Percentiles rank a stretch among this genome's conserved stretches.
These are phyloP conservation scores for Centaurea solstitialis DNA, from an alignment of 129 eudicot genomes.

Conservation along the genomic window DNA sequence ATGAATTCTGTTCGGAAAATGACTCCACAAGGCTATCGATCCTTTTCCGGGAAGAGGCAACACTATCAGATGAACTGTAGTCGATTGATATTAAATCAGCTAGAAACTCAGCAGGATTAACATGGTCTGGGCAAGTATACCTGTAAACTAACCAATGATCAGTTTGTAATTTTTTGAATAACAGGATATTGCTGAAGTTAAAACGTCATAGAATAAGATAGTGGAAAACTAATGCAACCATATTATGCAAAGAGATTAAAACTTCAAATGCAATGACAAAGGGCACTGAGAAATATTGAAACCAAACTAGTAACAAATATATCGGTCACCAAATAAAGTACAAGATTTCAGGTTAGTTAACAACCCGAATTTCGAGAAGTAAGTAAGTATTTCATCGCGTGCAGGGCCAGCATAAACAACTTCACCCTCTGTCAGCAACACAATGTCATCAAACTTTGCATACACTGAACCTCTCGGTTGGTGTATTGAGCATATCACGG, in stretches of 20 bases:
- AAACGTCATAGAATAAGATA: neutral
- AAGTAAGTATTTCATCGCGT: slow-evolving; percentile 62
- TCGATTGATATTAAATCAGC: slow-evolving; percentile 98
- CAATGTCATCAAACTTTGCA: slow-evolving; percentile 90
- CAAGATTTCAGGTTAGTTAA: slow-evolving; percentile 32
- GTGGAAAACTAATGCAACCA: neutral
- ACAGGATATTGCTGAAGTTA: neutral
- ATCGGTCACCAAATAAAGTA: neutral
- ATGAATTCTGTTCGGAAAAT: slow-evolving; percentile 63
- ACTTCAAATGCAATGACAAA: neutral
- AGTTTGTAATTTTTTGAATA: slow-evolving; percentile 23
- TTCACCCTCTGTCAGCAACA: slow-evolving; percentile 85
- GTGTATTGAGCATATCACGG: slow-evolving; percentile 97
- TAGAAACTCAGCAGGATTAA: slow-evolving; percentile 92
- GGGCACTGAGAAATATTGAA: neutral
- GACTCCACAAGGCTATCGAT: slow-evolving; percentile 88
- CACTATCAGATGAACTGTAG: slow-evolving; percentile 90
- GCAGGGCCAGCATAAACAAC: slow-evolving; percentile 96
- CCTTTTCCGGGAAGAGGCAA: slow-evolving; percentile 70
- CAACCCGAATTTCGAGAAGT: slow-evolving; percentile 89
- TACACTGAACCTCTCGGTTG: slow-evolving; percentile 98
- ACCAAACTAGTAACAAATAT: neutral
- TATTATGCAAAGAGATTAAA: neutral
- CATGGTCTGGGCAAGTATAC: slow-evolving; percentile 90
- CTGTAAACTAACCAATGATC: slow-evolving; percentile 43